A percentile compares a stretch with the other conserved stretches of the same genome.
phyloP scores from a whole-genome alignment of 2,329 filamentous ascomycete species.

The Sporothrix inflata region DNA sequence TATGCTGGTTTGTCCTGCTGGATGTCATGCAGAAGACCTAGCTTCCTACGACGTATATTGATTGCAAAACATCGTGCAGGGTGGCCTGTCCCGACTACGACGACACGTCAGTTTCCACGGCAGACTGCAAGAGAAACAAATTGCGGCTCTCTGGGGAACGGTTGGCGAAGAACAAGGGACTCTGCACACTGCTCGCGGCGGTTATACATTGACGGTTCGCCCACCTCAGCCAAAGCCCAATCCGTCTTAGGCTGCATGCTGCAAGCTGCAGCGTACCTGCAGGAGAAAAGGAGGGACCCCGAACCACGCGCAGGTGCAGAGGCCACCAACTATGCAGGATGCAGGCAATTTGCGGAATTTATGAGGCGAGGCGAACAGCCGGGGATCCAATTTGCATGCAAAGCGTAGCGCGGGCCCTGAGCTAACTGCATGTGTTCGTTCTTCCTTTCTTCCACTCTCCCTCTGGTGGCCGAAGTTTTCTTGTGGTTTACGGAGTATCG shows the following conservation, averaged over 20 bases:
- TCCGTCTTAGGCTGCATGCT: conserved; percentile 26
- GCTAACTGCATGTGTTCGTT: not conserved
- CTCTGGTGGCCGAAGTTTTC: too few species aligned
- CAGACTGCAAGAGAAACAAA: not conserved
- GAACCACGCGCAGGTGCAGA: conserved; percentile 14
- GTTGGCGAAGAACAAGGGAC: not conserved
- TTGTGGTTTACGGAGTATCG: conserved; percentile 8
- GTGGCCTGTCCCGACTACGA: conserved; percentile 3
- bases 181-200: not conserved
- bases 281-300: conserved; percentile 20
- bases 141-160: conserved; percentile 1
- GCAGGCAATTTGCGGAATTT: conserved; percentile 6
- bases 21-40: conserved; percentile 9
- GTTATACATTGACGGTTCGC: conserved; percentile 7
- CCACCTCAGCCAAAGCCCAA: not conserved
- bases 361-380: not conserved
- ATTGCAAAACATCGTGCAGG: conserved; percentile 11
- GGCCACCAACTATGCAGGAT: not conserved
- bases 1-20: not conserved
- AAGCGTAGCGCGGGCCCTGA: not conserved
- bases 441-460: not conserved
- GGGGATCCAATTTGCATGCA: not conserved
- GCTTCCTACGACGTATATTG: not conserved
- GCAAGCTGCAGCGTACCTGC: conserved; percentile 28
- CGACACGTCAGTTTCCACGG: not conserved